Evolutionary conservation across 768 basidiomycete genomes (phyloP), one percentile per base, ranked within the genome.

Genomic region (Artomyces pyxidatus): DNA sequence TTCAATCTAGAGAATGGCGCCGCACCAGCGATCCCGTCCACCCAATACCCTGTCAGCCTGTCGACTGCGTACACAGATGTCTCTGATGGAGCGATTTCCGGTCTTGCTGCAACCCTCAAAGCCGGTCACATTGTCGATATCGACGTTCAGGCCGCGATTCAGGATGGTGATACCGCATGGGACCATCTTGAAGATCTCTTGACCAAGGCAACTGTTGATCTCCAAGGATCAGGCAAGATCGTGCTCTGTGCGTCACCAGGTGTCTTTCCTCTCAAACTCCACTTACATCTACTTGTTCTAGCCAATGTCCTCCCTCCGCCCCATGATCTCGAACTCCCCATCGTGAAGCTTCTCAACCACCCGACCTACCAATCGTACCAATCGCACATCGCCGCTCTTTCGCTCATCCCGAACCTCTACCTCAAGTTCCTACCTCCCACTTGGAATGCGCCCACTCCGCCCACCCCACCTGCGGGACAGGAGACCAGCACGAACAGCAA

Each of bases 271-370:
- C 48, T 29, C 38, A 52, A 26, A 43, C 42, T 30, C 21, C 19
- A 23, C 37, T 41, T 45, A 28, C 44, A 42, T 39, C 57, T 28
- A 54, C 45, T 43, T 52, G n/a, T n/a, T 51, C 39, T 37, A 92
- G 89, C 83, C 45, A 89, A 88, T 61, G 65, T 88, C 37, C 72
- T 92, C 9, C 89, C 88, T 38, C 89, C 89, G 30, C 84, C 88
- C 1, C 78, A 85, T 55, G 80, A 81, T 55, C 71, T 87, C 30
- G 68, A 76, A 45, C 62, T 84, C 38, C 84, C 88, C 1, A 83
- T 88, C 50, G 84, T 88, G 35, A 81, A 84, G 63, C 69, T 90
- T 62, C 82, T 90, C 73, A 85, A 79, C 42, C 84, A 89, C 58
- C 81, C 85, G 2, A 73, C 74, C 0, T 91, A 90, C 61, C 71